Conservation (phyloP, 352 stramenopile species). For the Phytophthora tubulina region DNA sequence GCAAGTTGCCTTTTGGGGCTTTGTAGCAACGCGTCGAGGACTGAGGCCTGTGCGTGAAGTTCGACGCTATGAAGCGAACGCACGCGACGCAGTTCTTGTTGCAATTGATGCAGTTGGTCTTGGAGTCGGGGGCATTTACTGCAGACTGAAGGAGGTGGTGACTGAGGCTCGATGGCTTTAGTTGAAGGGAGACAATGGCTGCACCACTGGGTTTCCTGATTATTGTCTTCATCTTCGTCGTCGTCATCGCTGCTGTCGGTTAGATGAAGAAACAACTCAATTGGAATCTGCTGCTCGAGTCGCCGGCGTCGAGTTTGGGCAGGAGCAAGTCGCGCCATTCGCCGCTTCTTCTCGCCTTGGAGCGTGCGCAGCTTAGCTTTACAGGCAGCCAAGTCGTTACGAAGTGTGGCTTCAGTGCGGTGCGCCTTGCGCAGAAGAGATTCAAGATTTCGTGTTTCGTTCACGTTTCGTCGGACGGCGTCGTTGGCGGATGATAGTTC, state of each 20-base stretch:
- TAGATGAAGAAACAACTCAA: constrained; percentile 33
- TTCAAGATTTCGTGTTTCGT: constrained; percentile 33
- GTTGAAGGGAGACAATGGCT: not conserved
- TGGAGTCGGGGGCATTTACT: constrained; percentile 34
- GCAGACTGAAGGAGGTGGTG: constrained; percentile 17
- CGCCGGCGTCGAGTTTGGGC: constrained; percentile 11
- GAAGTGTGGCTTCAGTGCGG: constrained; percentile 42
- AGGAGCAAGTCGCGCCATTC: not conserved
- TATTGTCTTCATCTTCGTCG: constrained; percentile 5
- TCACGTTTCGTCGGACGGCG: constrained; percentile 8
- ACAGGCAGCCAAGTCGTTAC: constrained; percentile 33
- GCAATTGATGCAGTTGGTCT: constrained; percentile 29
- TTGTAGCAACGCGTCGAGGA: constrained; percentile 31
- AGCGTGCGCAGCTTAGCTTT: constrained; percentile 34
- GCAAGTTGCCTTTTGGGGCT: constrained; percentile 17
- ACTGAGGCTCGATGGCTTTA: constrained; percentile 4
- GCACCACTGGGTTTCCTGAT: constrained; percentile 16
- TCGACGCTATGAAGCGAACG: constrained; percentile 46
- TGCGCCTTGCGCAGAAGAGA: constrained; percentile 40
- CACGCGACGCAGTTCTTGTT: constrained; percentile 39
- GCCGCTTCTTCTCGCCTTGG: constrained; percentile 39
- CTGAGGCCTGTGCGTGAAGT: constrained; percentile 44
- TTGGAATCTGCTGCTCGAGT: constrained; percentile 20
- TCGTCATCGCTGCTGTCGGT: constrained; percentile 37
- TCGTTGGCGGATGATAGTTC: constrained; percentile 20